phyloP scores from a whole-genome alignment of 805 yeast species.

The Candida xyloterini region DNA sequence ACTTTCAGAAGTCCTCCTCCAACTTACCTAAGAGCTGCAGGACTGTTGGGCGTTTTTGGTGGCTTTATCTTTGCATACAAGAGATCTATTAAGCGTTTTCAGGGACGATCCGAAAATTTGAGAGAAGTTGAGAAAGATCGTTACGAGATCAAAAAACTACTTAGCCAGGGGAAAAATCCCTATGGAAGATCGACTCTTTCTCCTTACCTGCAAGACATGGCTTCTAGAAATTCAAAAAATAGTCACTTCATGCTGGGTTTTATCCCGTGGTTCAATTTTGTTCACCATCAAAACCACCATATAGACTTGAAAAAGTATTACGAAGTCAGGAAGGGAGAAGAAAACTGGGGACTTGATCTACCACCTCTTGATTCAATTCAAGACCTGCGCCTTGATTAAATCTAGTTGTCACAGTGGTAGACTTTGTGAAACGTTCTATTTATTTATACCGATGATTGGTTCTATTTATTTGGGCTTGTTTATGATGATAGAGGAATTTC shows the following conservation, averaged over 20 bases:
- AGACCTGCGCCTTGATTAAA: neutral
- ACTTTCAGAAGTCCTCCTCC: conserved; percentile 49
- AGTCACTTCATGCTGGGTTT: conserved; percentile 58
- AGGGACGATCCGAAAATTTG: conserved; percentile 72
- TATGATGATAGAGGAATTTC: too few species aligned
- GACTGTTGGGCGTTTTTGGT: conserved; percentile 62
- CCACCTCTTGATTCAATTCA: conserved; percentile 41
- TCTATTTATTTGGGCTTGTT: conserved; percentile 8
- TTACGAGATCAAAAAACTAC: conserved; percentile 63
- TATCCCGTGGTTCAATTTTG: conserved; percentile 82
- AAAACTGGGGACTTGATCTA: conserved; percentile 46
- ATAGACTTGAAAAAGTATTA: conserved; percentile 61
- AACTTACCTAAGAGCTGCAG: conserved; percentile 55
- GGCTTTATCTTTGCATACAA: conserved; percentile 74
- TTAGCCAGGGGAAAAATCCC: conserved; percentile 63
- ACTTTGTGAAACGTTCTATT: neutral
- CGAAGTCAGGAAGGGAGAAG: conserved; percentile 57
- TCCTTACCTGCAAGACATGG: conserved; percentile 68
- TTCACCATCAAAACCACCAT: conserved; percentile 79
- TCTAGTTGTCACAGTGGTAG: neutral
- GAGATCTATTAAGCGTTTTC: conserved; percentile 65
- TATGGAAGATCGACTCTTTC: conserved; percentile 61
- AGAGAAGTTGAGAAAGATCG: conserved; percentile 72
- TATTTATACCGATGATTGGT: neutral
- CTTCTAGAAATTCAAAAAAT: conserved; percentile 75